Conservation (phyloP, 1,139 yeast genomes). For the Geotrichum klebahnii region DNA sequence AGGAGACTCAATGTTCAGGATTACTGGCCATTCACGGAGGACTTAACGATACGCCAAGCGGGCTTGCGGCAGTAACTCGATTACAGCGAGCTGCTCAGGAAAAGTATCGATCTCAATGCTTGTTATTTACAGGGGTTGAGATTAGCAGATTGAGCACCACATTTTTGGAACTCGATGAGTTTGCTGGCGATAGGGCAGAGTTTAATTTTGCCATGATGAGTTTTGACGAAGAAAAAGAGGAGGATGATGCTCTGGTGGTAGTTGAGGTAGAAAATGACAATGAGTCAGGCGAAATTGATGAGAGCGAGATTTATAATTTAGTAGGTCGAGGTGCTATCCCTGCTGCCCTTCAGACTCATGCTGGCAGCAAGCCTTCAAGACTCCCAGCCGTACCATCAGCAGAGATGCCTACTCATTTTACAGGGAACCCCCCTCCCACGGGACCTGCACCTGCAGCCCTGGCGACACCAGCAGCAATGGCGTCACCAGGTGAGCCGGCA, state of each 20-base stretch:
- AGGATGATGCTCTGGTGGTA: not conserved
- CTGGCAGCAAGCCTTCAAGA: too few species aligned
- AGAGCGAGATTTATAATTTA: slow-evolving; percentile 4
- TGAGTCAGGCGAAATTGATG: slow-evolving; percentile 3
- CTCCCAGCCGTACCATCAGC: too few species aligned
- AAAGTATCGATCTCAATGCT: slow-evolving; percentile 19
- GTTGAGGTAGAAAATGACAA: not conserved
- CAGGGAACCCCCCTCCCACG: too few species aligned
- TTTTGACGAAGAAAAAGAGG: slow-evolving; percentile 7
- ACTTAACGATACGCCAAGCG: slow-evolving; percentile 21
- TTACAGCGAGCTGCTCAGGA: slow-evolving; percentile 10
- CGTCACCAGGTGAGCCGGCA: too few species aligned
- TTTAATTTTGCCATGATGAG: slow-evolving; percentile 13
- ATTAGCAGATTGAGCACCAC: slow-evolving; percentile 15
- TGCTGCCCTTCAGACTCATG: too few species aligned
- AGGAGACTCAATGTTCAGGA: slow-evolving; percentile 21
- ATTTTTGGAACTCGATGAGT: slow-evolving; percentile 20
- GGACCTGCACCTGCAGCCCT: too few species aligned
- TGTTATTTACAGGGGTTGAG: slow-evolving; percentile 22
- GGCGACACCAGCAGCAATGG: too few species aligned
- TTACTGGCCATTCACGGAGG: slow-evolving; percentile 21
- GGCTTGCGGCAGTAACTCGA: slow-evolving; percentile 9
- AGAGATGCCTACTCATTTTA: too few species aligned
- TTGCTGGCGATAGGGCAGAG: slow-evolving; percentile 11
- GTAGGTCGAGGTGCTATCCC: too few species aligned